Evolutionary conservation across 139 green algal species (phyloP), one percentile per base, ranked within the genome.

Genomic region (Nannochloris sp.): DNA sequence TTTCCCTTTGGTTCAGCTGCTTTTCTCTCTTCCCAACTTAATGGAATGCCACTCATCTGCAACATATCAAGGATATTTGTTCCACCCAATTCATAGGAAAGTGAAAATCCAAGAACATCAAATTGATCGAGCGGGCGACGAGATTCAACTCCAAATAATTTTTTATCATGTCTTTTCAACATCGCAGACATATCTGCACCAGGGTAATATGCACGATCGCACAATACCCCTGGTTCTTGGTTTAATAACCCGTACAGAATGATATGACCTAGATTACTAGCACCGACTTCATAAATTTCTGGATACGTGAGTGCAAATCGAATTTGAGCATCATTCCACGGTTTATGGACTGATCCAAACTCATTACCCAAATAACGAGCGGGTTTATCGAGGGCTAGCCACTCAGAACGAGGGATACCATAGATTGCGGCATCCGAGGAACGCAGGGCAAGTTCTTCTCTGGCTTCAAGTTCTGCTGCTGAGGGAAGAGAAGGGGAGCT

Each of bases 1-100:
- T 42, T 36, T 1, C 63, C 63, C 0, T 54, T 54, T 30, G 53
- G 33, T 56, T 75, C 68, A 15, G 24, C 15, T 25, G 44, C 62
- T 14, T 54, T 60, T 27, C 75, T 44, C 59, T 79, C 79, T 57
- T 83, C 15, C 74, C 79, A 84, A 0, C 54, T 71, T 8, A 78
- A 14, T 14, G 78, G 78, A 9, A 84, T 64, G 27, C 60, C 71
- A 23, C 70, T 62, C 54, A 80, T 65, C 0, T 44, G 37, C 58
- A 91, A 58, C 84, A 91, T 91, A 60, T 91, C 69, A 29, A 91
- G 66, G 3, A 89, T 76, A 58, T 91, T 91, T 27, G 81, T 90
- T 19, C 75, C 78, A 4, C 81, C 81, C 57, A 85, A 63, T 67
- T 85, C 78, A 56, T 85, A 85, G 4, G 73, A 72, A 29, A 90